Base-by-base conservation (phyloP, 106 monocot species). In the Dendrobium catenatum region DNA sequence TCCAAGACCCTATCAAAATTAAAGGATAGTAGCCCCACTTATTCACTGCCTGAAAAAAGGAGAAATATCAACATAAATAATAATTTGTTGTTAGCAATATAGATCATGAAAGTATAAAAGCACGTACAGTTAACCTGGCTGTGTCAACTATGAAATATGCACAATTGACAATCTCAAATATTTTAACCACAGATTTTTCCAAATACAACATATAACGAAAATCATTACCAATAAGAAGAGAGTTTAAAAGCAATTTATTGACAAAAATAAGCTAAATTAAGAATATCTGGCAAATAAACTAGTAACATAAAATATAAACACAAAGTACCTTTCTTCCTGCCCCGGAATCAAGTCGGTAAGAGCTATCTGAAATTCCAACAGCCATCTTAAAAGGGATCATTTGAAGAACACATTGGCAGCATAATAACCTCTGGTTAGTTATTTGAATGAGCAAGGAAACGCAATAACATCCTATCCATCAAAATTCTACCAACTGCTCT, bases 11-110 rank as follows among this genome's bases (percentile, higher is more conserved):
- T 66, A 99, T 99, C 84, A 99, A 81, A 66, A 99, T 99, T 76
- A 99, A 82, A 70, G 99, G 99, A 83, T 99, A 99, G 79, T 95
- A 95, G 56, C 99, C 99, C 99, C 99, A 99, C 41, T 90, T 88
- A 78, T 93, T 91, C 47, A 95, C 79, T 79, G 99, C 99, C 99
- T 99, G 84, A 22, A 89, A 89, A 86, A 80, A 18, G 48, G 66
- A 66, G 18, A 80, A 17, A 49, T 44, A 76, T 67, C 43, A 58
- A 55, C 20, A 64, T 40, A 54, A 55, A 11, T 6, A 49, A 18
- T 18, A 15, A 73, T 1, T 59, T 74, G 43, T 3, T 43, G 40
- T 37, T 16, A 22, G 64, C 8, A 22, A 64, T 64, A 64, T 64
- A 64, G 22, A 64, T 15, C 8, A 22, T 26, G 6, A 64, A 64